phyloP scores from a whole-genome alignment of 345 rosid genomes.

The Physaria fendleri region DNA sequence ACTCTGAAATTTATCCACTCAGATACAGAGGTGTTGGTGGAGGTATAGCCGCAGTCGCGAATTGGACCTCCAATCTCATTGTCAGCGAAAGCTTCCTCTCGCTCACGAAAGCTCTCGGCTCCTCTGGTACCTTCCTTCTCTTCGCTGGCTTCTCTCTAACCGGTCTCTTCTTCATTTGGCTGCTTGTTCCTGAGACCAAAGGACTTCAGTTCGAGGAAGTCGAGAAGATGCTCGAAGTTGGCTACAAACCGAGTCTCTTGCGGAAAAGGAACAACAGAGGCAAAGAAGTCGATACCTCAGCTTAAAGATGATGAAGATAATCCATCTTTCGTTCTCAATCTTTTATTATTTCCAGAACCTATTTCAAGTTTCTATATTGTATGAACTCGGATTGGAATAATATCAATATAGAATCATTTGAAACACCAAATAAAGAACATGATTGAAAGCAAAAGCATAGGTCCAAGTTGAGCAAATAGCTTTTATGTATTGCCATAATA shows the following conservation, averaged over 20 bases:
- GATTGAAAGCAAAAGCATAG: background rate
- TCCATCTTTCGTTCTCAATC: background rate
- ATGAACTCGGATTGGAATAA: background rate
- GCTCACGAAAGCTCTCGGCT: conserved; percentile 48
- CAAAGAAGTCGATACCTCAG: conserved; percentile 15
- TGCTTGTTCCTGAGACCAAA: conserved; percentile 78
- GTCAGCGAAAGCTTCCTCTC: conserved; percentile 66
- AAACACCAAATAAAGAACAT: background rate
- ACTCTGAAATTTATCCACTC: conserved; percentile 88
- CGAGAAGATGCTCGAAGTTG: conserved; percentile 52
- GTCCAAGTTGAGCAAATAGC: background rate
- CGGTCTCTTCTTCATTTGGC: conserved; percentile 48
- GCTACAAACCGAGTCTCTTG: conserved; percentile 45
- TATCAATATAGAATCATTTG: background rate
- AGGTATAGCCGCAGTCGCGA: conserved; percentile 70
- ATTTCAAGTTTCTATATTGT: background rate
- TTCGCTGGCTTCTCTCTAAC: conserved; percentile 46
- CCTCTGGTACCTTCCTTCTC: conserved; percentile 58
- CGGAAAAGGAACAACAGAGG: conserved; percentile 8
- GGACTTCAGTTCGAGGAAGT: conserved; percentile 77
- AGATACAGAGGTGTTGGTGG: conserved; percentile 82
- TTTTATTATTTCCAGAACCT: background rate
- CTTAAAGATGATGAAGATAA: conserved; percentile 12
- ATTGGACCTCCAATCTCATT: conserved; percentile 70
- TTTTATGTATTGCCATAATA: background rate